Conservation (phyloP, 768 basidiomycete genomes). For the Podaxis carcinomalis region DNA sequence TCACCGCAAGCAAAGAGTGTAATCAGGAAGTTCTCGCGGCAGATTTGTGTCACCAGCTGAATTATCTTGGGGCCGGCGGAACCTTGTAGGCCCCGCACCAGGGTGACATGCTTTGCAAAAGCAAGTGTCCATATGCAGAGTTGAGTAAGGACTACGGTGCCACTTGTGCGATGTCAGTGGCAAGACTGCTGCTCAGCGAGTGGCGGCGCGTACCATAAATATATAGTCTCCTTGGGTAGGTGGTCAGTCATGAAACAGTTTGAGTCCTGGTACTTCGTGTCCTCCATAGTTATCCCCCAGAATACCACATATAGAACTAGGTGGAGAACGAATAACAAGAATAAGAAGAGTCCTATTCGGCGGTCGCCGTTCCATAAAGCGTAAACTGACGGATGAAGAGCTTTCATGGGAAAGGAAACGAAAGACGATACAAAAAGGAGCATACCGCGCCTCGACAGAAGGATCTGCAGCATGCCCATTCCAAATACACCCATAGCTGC, state of each 20-base stretch:
- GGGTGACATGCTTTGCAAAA: neutral
- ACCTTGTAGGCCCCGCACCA: neutral
- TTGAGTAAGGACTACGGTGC: neutral
- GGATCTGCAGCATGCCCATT: neutral
- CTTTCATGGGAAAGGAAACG: neutral
- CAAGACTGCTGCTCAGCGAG: neutral
- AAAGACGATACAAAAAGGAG: too few species aligned
- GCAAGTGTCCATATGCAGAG: neutral
- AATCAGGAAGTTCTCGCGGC: neutral
- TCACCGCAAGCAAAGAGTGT: neutral
- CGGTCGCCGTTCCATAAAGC: neutral
- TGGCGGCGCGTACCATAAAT: neutral
- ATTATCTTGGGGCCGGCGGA: too few species aligned
- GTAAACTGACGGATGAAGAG: neutral
- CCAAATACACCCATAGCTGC: neutral
- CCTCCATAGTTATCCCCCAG: neutral
- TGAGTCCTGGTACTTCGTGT: neutral
- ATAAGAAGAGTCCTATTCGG: neutral
- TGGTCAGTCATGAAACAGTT: neutral
- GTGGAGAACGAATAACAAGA: neutral
- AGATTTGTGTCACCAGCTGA: neutral
- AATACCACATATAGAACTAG: neutral
- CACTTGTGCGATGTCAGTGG: neutral
- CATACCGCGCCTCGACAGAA: slow-evolving; percentile 4
- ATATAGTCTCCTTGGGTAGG: neutral